A percentile compares a stretch with the other conserved stretches of the same genome.
Evolutionary conservation across 2,329 filamentous ascomycete species (phyloP).

Genomic region (Purpureocillium lavendulum): DNA sequence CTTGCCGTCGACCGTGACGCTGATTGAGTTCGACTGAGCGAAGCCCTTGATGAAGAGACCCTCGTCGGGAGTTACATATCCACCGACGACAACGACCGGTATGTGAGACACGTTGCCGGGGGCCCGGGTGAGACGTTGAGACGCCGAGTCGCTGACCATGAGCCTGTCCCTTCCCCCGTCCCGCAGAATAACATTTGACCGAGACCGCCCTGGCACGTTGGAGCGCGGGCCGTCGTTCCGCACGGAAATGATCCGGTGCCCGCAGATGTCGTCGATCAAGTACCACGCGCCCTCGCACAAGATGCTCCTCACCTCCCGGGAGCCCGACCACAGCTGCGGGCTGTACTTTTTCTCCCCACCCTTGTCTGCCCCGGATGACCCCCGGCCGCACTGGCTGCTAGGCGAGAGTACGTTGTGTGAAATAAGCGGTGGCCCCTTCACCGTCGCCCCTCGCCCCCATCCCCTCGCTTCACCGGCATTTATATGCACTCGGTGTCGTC

Average conservation of each 20-base stretch:
- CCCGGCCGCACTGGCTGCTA: constrained; percentile 28
- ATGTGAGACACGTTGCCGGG: constrained; percentile 6
- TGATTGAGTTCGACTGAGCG: background rate
- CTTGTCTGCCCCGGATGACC: constrained; percentile 15
- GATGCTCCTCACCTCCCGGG: constrained; percentile 33
- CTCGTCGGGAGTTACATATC: constrained; percentile 33
- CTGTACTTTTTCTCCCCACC: constrained; percentile 30
- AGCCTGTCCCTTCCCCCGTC: no score
- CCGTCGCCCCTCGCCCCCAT: no score
- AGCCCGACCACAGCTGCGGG: constrained; percentile 20
- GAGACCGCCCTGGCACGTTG: constrained; percentile 2
- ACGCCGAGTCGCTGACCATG: background rate
- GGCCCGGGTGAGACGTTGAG: background rate
- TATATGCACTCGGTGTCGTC: no score
- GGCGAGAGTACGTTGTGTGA: constrained; percentile 21
- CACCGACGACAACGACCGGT: constrained; percentile 34
- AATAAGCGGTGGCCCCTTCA: no score
- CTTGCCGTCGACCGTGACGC: background rate
- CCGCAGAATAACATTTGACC: constrained; percentile 7
- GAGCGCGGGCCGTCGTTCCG: constrained; percentile 8
- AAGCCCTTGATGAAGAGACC: constrained; percentile 24
- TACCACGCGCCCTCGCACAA: constrained; percentile 33
- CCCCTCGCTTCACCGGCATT: no score
- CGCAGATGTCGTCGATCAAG: constrained; percentile 36
- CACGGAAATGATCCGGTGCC: constrained; percentile 27